Conservation (phyloP, 805 yeast genomes). For the Candida loeiensis region DNA sequence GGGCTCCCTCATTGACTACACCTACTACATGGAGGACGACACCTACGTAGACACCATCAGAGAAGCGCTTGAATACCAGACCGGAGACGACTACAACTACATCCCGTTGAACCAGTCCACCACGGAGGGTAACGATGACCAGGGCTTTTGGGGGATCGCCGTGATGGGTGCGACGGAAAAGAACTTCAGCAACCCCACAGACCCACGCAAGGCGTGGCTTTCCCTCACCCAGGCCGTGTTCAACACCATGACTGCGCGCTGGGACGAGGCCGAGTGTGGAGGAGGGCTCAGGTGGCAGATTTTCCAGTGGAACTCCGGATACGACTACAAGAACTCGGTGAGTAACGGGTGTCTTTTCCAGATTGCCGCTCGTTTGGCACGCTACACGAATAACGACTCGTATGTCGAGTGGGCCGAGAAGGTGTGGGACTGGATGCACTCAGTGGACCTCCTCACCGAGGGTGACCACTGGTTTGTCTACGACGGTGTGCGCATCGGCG, state of each 20-base stretch:
- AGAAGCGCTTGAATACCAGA: conserved; percentile 67
- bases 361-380: conserved; percentile 42
- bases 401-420: conserved; percentile 41
- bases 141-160: conserved; percentile 94
- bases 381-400: conserved; percentile 38
- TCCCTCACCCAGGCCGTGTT: conserved; percentile 40
- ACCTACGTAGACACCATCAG: conserved; percentile 59
- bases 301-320: conserved; percentile 47
- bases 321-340: conserved; percentile 43
- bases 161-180: conserved; percentile 90
- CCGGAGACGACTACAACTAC: conserved; percentile 63
- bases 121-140: conserved; percentile 97
- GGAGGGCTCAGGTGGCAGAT: conserved; percentile 50
- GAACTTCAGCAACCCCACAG: conserved; percentile 61
- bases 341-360: conserved; percentile 45
- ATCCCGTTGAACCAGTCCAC: conserved; percentile 85
- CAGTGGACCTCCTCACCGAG: conserved; percentile 32
- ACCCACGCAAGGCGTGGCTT: conserved; percentile 36
- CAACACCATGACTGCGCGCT: conserved; percentile 44
- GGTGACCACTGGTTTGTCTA: conserved; percentile 51
- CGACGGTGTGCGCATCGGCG: conserved; percentile 64
- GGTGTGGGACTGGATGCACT: conserved; percentile 45
- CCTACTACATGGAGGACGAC: conserved; percentile 65
- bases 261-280: conserved; percentile 36
- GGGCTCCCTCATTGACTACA: conserved; percentile 81